These are phyloP conservation scores for Thielaviopsis punctulata DNA, from an alignment of 2,329 filamentous ascomycete species.

Conservation along the genomic window DNA sequence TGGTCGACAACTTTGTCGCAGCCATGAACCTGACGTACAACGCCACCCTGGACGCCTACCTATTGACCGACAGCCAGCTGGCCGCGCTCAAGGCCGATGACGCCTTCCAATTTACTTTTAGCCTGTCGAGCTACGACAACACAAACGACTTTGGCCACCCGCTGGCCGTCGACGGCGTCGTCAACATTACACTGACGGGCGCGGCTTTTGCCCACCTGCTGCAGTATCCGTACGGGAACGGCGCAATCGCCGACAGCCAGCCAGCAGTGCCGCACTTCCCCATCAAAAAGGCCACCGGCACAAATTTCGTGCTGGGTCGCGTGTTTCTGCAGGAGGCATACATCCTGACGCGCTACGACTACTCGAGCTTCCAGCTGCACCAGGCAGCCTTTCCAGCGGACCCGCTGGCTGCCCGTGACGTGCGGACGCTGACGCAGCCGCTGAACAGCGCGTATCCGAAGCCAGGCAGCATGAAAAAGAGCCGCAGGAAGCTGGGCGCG, in stretches of 20 bases:
- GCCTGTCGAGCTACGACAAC: slow-evolving; percentile 37
- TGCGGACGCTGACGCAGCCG: slow-evolving; percentile 21
- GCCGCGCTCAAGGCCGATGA: slow-evolving; percentile 26
- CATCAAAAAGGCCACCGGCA: slow-evolving; percentile 36
- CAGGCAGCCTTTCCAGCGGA: slow-evolving; percentile 35
- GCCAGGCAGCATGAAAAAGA: slow-evolving; percentile 15
- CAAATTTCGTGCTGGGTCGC: slow-evolving; percentile 45
- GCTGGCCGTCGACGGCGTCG: slow-evolving; percentile 30
- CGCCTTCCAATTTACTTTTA: slow-evolving; percentile 37
- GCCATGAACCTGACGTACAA: slow-evolving; percentile 50
- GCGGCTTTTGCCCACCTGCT: slow-evolving; percentile 32
- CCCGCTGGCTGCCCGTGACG: slow-evolving; percentile 23
- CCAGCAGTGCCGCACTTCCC: slow-evolving; percentile 45
- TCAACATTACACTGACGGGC: slow-evolving; percentile 38
- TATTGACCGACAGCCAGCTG: slow-evolving; percentile 41
- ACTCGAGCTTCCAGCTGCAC: slow-evolving; percentile 34
- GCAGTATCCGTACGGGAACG: slow-evolving; percentile 31
- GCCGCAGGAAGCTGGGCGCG: slow-evolving; percentile 20
- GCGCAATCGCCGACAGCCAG: slow-evolving; percentile 26
- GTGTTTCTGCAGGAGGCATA: slow-evolving; percentile 56
- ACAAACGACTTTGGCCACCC: slow-evolving; percentile 33
- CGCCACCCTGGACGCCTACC: slow-evolving; percentile 44
- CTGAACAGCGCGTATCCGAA: slow-evolving; percentile 30
- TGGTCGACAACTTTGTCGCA: slow-evolving; percentile 47
- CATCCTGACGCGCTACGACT: slow-evolving; percentile 38